Base-by-base conservation (phyloP, 768 basidiomycete genomes). In the Trametes elegans region DNA sequence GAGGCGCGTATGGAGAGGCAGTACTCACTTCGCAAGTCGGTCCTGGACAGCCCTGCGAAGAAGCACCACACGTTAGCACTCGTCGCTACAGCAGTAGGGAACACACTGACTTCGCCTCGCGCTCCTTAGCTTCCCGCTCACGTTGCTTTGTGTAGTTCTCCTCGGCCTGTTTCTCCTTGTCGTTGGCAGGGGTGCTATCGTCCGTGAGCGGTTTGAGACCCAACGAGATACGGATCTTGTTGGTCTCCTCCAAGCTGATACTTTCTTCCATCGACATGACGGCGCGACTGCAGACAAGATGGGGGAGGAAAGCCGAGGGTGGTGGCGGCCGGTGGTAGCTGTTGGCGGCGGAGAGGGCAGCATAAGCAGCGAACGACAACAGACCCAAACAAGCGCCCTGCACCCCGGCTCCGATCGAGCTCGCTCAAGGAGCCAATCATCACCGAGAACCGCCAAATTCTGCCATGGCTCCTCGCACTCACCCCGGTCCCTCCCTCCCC, bases 191-290 rank as follows among this genome's bases (percentile, higher is more conserved):
- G 14, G 75, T 80, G 36, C 79, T 76, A 63, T 93, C 90, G 62
- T 93, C 94, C 16, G 87, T 88, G 53, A 98, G 81, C 36, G 97
- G 95, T 68, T 94, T 92, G 55, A 99, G 85, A 60, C 97, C 97
- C 34, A 97, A 80, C 5, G 87, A 88, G 55, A 96, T 83, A 74
- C 97, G 92, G 70, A 97, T 90, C 73, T 90, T 94, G 79, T 95
- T 95, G 32, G 93, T 95, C 77, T 95, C 93, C 66, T 94, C 93
- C 67, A 96, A 81, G 66, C 88, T 90, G 68, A 96, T 88, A 62
- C 89, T 87, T 71, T 90, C 84, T 76, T 92, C 88, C 87, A 90
- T 85, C 16, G 85, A 67, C 66, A 69, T 67, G 52, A 23, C 51
- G 55, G 35, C 27, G 10, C 29, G 26, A 29, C 34, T 24, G 26